A percentile compares a stretch with the other conserved stretches of the same genome.
Conservation (phyloP, 306 rosid genomes). For the Geum urbanum region DNA sequence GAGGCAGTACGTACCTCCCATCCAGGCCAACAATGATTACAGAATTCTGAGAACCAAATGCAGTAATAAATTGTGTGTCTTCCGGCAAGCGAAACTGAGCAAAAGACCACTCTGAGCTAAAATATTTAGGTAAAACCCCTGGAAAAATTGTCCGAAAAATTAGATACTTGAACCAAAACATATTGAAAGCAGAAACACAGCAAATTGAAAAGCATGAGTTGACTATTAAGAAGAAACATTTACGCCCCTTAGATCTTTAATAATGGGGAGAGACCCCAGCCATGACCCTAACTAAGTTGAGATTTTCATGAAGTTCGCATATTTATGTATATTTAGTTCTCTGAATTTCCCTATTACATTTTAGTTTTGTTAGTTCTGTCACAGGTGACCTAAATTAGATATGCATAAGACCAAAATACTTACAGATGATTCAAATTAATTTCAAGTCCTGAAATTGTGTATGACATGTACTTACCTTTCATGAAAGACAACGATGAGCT, state of each 20-base stretch:
- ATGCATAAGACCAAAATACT: constrained; percentile 12
- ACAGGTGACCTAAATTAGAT: background rate
- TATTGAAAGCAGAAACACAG: background rate
- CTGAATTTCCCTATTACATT: too few relatives aligned
- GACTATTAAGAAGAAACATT: constrained; percentile 1
- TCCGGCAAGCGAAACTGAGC: constrained; percentile 82
- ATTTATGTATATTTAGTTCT: constrained; percentile 6
- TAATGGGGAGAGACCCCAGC: constrained; percentile 1
- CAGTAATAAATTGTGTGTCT: constrained; percentile 61
- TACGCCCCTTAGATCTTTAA: background rate
- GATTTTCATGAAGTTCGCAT: constrained; percentile 11
- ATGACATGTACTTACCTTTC: constrained; percentile 55
- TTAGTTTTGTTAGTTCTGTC: background rate
- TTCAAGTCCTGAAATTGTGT: background rate
- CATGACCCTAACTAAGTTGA: constrained; percentile 17
- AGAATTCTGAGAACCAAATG: constrained; percentile 79
- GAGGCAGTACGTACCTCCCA: constrained; percentile 77
- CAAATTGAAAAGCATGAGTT: constrained; percentile 25
- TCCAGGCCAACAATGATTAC: constrained; percentile 70
- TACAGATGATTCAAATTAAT: constrained; percentile 5
- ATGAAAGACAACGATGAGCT: constrained; percentile 84
- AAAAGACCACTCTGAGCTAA: constrained; percentile 99
- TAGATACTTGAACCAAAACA: constrained; percentile 10
- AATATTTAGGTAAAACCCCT: constrained; percentile 94
- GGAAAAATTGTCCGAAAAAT: constrained; percentile 13